Base-by-base conservation (phyloP, 2,329 filamentous ascomycete species). In the Diplodia mutila region DNA sequence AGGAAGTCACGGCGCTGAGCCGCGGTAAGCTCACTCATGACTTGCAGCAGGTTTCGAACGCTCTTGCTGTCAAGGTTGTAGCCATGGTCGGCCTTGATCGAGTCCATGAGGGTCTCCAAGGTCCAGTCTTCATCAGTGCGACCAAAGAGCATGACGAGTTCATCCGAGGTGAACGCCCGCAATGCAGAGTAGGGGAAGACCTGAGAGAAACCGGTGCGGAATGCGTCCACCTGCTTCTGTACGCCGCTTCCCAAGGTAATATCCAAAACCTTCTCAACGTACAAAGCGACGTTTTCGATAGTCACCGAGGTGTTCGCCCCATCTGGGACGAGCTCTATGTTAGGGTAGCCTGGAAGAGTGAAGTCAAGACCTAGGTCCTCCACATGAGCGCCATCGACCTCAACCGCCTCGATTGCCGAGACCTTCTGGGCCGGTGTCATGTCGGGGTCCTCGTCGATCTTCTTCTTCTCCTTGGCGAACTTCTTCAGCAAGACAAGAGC, bases 31-130 rank as follows among this genome's bases (percentile, higher is more conserved):
- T 96, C 91, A 77, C 93, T 97, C 95, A 99, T 98, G 11, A 90
- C 90, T 74, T 97, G 93, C 21, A 99, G 85, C 71, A 99, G 79
- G 74, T 99, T 98, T 74, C 90, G 93, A 57, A 99, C 93, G 75
- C 91, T 97, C 82, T 90, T 92, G 84, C 94, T 98, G 77, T 99
- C 95, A 87, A 99, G 95, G 74, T 98, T 99, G 83, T 92, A 99
- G 9, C 95, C 95, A 77, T 99, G 95, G 74, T 99, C 95, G 32
- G 95, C 95, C 82, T 99, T 99, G 82, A 99, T 94, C 0, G 94
- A 97, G 76, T 99, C 95, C 87, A 96, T 96, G 49, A 99, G 87
- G 69, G 95, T 99, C 78, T 98, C 94, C 71, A 99, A 89, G 25
- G 92, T 93, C 95, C 95, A 99, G 78, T 99, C 95, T 77, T 99